Evolutionary conservation across 176 grass and related monocot species (phyloP), one percentile per base, ranked within the genome.

Genomic region (Oryza meridionalis): DNA sequence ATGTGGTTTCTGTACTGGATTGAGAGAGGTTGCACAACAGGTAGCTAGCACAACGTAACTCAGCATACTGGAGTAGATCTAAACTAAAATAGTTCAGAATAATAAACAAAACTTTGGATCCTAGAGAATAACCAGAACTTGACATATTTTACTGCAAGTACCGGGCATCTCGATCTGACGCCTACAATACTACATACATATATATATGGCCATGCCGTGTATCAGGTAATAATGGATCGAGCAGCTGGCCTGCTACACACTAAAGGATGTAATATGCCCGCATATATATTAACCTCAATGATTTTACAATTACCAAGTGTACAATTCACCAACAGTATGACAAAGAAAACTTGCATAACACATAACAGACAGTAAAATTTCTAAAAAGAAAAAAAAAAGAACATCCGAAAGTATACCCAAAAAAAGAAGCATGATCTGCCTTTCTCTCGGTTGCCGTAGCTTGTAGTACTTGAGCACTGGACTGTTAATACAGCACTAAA

Each of bases 321-420:
- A 84, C 35, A 77, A 84, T 64, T 87, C 53, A 84, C 47, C 82
- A 73, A 81, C 50, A 42, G 33, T 43, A 69, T 71, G 8, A 42
- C 0, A 51, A 51, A 14, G 31, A 11, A 10, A 17, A 19, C 43
- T 84, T 76, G 43, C 61, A 84, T 67, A 67, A 46, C 71, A 82
- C 68, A 82, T 77, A 40, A 71, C 77, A 73, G 45, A 86, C 79
- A 90, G 79, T 90, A 59, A 66, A 11, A 69, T 76, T 61, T 71
- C 19, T 31, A 80, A 59, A 66, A 65, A 40, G 43, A 9, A n/a
- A 11, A 14, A 21, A 29, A 42, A 19, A 46, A 31, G 29, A 31
- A 77, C 8, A 6, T 45, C 44, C 33, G 72, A 78, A 82, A 78
- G 88, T 73, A 77, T 81, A 70, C 44, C 29, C 13, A 75, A 27